Conservation (phyloP, 495 filamentous ascomycete genomes). For the Diplogelasinospora grovesii region DNA sequence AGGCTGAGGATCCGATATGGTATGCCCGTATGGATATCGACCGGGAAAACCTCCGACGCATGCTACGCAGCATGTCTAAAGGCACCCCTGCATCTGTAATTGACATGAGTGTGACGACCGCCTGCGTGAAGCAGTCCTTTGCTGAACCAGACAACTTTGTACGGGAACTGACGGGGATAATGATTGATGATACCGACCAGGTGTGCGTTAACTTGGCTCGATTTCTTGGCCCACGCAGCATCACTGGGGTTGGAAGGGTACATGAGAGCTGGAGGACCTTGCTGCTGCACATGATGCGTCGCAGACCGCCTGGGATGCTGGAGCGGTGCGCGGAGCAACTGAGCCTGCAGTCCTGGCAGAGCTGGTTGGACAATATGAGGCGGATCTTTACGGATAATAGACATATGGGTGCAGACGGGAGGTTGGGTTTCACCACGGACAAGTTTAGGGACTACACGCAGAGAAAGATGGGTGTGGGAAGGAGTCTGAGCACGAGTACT, state of each 20-base stretch:
- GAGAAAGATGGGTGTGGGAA: neutral
- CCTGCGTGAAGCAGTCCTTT: neutral
- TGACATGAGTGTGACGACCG: neutral
- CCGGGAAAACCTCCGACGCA: neutral
- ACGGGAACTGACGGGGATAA: neutral
- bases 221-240: neutral
- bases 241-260: neutral
- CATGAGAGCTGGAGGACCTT: conserved; percentile 2
- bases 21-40: neutral
- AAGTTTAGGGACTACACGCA: neutral
- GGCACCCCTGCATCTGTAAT: neutral
- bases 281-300: conserved; percentile 2
- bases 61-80: neutral
- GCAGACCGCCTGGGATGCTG: conserved; percentile 2
- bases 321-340: conserved; percentile 1
- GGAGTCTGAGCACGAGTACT: neutral
- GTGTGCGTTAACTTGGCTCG: conserved; percentile 3
- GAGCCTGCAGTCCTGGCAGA: neutral
- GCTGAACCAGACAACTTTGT: conserved; percentile 1
- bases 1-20: conserved; percentile 4
- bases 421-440: conserved; percentile 2
- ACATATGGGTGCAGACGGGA: neutral
- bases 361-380: conserved; percentile 3
- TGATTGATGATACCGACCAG: conserved; percentile 2
- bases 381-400: conserved; percentile 1